Evolutionary conservation across 2,329 filamentous ascomycete genomes (phyloP), one percentile per base, ranked within the genome.

Genomic region (Fusarium sp.): DNA sequence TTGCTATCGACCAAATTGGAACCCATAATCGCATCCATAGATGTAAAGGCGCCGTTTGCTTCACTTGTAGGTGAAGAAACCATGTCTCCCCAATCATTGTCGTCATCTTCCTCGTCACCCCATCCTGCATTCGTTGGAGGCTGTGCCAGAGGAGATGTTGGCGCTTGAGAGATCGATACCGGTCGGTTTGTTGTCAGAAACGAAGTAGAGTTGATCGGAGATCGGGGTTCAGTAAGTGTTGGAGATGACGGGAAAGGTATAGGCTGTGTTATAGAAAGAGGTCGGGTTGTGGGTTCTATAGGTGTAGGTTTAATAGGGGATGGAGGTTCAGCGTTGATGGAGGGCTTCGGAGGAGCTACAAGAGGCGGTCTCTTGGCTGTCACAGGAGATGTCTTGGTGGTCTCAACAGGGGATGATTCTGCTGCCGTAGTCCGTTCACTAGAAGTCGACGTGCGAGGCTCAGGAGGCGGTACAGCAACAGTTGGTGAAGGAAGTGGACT

Each of bases 71-170:
- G 75, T 6, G 77, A 79, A 5, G 78, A 76, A 34, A 89, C 80
- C 87, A 89, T 89, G 63, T 89, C 87, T 3, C 87, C 87, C 87
- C 87, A 89, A 38, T 89, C 87, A 44, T 88, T 86, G 3, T 87
- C 85, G 7, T 87, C 84, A 1, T 83, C 75, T 1, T 72, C 73
- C 46, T 70, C 67, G n/a, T 65, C 53, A 6, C 40, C 59, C 39
- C 60, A 63, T 24, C 68, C 62, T 19, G 65, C 62, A 13, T 69
- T 71, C 14, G 51, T 57, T 26, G 71, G 67, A 11, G 72, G 67
- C 13, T 71, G 67, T 31, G 71, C 73, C 3, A 75, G 14, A 10
- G 73, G 71, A 6, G 71, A 70, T n/a, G 55, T 69, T 14, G 68
- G 70, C 13, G 62, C 57, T 31, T 73, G 71, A 6, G 57, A 55